A percentile compares a stretch with the other conserved stretches of the same genome.
These are phyloP conservation scores for Mycena latifolia DNA, from an alignment of 768 basidiomycete species.

Conservation along the genomic window DNA sequence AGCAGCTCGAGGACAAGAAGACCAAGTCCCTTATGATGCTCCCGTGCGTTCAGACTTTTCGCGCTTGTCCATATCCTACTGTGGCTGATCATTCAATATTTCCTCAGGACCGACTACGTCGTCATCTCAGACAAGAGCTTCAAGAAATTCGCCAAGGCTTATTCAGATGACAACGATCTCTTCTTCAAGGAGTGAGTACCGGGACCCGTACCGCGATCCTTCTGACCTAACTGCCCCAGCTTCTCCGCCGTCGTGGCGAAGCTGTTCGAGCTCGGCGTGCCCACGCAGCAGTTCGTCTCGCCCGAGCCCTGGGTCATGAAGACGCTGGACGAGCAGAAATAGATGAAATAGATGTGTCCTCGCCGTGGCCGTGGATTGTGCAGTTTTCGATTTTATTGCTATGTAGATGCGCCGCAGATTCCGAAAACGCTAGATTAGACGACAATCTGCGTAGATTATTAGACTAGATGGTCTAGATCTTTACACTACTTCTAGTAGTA, in stretches of 20 bases:
- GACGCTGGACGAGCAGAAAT: constrained; percentile 62
- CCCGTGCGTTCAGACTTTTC: constrained; percentile 67
- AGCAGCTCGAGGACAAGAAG: constrained; percentile 94
- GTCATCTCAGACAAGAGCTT: constrained; percentile 92
- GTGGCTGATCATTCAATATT: background rate
- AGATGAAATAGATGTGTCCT: constrained; percentile 2
- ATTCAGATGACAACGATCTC: constrained; percentile 85
- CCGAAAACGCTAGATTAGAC: constrained; percentile 8
- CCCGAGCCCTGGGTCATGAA: constrained; percentile 85
- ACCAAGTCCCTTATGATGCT: constrained; percentile 95
- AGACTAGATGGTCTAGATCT: constrained; percentile 4
- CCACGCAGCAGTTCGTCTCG: constrained; percentile 78
- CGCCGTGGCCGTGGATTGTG: background rate
- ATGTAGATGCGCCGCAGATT: constrained; percentile 9
- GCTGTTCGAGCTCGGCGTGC: constrained; percentile 96
- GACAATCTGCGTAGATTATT: constrained; percentile 23
- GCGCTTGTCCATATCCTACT: background rate
- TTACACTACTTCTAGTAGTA: constrained; percentile 1
- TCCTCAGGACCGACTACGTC: constrained; percentile 87
- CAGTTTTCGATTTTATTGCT: background rate
- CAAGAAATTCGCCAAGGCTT: constrained; percentile 89
- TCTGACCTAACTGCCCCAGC: constrained; percentile 53
- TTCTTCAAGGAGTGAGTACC: constrained; percentile 93
- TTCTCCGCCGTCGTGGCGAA: constrained; percentile 84
- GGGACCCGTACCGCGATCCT: background rate